A percentile compares a stretch with the other conserved stretches of the same genome.
phyloP scores from a whole-genome alignment of 306 rosid genomes.

The Rosa multiflora region DNA sequence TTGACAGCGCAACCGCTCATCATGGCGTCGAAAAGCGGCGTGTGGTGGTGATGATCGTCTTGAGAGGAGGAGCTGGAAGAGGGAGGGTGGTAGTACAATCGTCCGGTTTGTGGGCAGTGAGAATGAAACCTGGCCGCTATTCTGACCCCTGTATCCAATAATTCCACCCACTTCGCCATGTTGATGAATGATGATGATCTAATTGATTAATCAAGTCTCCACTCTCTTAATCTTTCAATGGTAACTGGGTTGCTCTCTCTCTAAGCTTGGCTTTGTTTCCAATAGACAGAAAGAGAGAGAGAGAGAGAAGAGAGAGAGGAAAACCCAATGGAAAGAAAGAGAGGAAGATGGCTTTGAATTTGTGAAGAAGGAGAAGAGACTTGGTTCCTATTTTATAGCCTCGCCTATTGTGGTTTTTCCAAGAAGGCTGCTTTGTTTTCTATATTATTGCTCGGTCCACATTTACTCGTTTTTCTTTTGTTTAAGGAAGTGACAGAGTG shows the following conservation, averaged over 20 bases:
- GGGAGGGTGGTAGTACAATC: conserved; percentile 55
- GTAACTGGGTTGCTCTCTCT: not conserved
- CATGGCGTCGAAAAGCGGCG: not conserved
- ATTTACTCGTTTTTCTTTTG: not conserved
- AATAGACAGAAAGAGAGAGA: not conserved
- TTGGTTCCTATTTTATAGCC: not conserved
- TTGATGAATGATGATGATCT: not conserved
- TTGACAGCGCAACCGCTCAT: not conserved
- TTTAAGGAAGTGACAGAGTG: not conserved
- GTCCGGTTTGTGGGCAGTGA: conserved; percentile 56
- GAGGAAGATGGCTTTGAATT: not conserved
- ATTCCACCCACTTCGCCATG: conserved; percentile 47
- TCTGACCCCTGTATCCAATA: conserved; percentile 54
- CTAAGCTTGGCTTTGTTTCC: not conserved
- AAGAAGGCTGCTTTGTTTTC: not conserved
- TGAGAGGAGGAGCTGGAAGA: conserved; percentile 26
- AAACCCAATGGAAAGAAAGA: not conserved
- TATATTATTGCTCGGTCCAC: not conserved
- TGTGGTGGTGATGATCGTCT: not conserved
- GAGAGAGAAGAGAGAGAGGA: not conserved
- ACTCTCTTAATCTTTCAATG: not conserved
- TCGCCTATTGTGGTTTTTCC: not conserved
- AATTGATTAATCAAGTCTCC: too few species aligned
- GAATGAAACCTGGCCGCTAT: conserved; percentile 54
- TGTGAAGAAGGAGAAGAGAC: not conserved